phyloP scores from a whole-genome alignment of 2,329 filamentous ascomycete genomes.

The Colletotrichum tropicale region DNA sequence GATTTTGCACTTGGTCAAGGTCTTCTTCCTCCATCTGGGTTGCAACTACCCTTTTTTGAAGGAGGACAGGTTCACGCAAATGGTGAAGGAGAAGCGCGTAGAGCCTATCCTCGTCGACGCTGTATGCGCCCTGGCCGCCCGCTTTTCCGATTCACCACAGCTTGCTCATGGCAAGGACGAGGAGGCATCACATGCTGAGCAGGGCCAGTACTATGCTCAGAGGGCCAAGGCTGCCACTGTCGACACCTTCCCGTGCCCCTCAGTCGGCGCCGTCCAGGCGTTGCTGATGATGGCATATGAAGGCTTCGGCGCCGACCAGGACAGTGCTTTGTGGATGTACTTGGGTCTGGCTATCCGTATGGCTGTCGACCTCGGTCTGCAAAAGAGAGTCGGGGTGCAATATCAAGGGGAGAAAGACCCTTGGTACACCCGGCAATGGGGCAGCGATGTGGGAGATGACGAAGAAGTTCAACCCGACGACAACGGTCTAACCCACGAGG shows the following conservation, averaged over 20 bases:
- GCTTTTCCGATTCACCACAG: slow-evolving; percentile 72
- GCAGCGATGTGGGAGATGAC: slow-evolving; percentile 25
- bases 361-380: slow-evolving; percentile 79
- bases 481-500: slow-evolving; percentile 46
- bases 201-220: slow-evolving; percentile 79
- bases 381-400: slow-evolving; percentile 78
- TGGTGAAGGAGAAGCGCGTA: slow-evolving; percentile 79
- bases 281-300: slow-evolving; percentile 86
- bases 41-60: slow-evolving; percentile 87
- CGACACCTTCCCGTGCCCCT: slow-evolving; percentile 83
- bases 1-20: slow-evolving; percentile 77
- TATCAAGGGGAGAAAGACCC: slow-evolving; percentile 60
- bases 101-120: slow-evolving; percentile 88
- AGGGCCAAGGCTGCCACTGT: slow-evolving; percentile 83
- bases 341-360: slow-evolving; percentile 85
- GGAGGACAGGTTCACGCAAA: slow-evolving; percentile 72
- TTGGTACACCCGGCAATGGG: slow-evolving; percentile 49
- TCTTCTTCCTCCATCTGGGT: slow-evolving; percentile 82
- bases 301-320: slow-evolving; percentile 85
- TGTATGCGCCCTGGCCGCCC: slow-evolving; percentile 80
- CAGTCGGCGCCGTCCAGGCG: slow-evolving; percentile 82
- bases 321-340: slow-evolving; percentile 94
- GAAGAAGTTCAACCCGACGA: slow-evolving; percentile 45
- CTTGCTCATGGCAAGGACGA: slow-evolving; percentile 52
- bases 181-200: slow-evolving; percentile 64